phyloP scores from a whole-genome alignment of 1,284 basidiomycete species.

The Pseudozyma thailandica region DNA sequence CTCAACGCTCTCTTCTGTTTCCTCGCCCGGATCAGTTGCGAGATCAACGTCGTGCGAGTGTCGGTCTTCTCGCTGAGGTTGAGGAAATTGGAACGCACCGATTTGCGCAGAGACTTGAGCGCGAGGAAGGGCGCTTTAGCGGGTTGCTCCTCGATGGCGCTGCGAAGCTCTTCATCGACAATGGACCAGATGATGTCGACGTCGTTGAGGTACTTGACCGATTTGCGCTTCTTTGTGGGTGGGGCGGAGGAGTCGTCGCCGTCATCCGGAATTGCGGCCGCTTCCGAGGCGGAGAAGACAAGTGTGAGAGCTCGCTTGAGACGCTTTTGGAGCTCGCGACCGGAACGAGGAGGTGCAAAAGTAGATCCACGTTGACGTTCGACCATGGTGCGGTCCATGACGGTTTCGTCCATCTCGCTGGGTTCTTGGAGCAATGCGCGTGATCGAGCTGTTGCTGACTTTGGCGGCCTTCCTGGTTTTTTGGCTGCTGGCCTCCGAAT shows the following conservation, averaged over 20 bases:
- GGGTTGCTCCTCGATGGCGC: conserved; percentile 44
- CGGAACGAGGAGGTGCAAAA: conserved; percentile 1
- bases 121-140: conserved; percentile 43
- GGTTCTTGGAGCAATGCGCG: conserved; percentile 27
- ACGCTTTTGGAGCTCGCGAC: conserved; percentile 36
- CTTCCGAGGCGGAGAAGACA: conserved; percentile 30
- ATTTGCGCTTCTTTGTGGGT: conserved; percentile 28
- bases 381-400: conserved; percentile 35
- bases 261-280: conserved; percentile 7
- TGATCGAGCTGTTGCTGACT: conserved; percentile 6
- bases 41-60: conserved; percentile 33
- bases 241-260: conserved; percentile 7
- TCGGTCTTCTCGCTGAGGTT: conserved; percentile 46
- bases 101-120: conserved; percentile 39
- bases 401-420: conserved; percentile 27
- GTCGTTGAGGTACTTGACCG: conserved; percentile 47
- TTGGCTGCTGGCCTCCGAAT: conserved; percentile 10
- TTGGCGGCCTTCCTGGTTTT: conserved; percentile 20
- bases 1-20: conserved; percentile 37
- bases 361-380: conserved; percentile 20
- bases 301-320: conserved; percentile 43
- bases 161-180: conserved; percentile 44
- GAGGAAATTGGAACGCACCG: conserved; percentile 29
- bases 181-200: conserved; percentile 50
- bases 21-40: conserved; percentile 32